Evolutionary conservation across 148 eudicot species (phyloP), one percentile per base, ranked within the genome.

Genomic region (Bassia scoparia): DNA sequence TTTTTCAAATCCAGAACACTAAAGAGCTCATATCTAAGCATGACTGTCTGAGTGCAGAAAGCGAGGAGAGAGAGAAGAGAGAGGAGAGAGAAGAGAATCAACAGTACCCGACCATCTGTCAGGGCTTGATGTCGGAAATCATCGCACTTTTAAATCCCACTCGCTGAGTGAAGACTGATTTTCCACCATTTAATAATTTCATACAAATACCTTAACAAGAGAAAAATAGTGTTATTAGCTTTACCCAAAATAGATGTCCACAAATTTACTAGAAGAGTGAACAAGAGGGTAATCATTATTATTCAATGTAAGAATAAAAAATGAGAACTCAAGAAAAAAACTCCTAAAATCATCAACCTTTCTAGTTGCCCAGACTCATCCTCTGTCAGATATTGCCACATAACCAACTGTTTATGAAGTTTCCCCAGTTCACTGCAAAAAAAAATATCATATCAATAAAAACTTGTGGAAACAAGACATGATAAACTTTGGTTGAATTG

Each of bases 311-410:
- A 72, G 54, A 41, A 60, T 18, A 60, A 48, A 29, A 6, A 21
- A 30, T 30, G 26, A 41, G 13, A 24, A 50, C 20, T 12, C 4
- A n/a, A 50, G 15, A 8, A 24, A 54, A 50, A 76, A 30, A 59
- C 67, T 29, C 29, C 16, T 33, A 21, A 52, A 76, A 69, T 29
- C 24, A 60, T 83, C 69, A 75, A 95, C 99, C 97, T 89, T 95
- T 81, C 99, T 89, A 27, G 99, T 85, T 33, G 99, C 97, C 99
- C 99, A 95, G 78, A 95, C 74, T 95, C 99, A 75, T 88, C 89
- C 75, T 95, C 99, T 55, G 96, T 78, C 86, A 95, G 77, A 68
- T 87, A 78, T 43, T 84, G 82, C 64, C 90, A 87, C 41, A 84
- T 72, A 34, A 95, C 99, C 78, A 95, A 86, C 78, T 91, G 89